Evolutionary conservation across 768 basidiomycete genomes (phyloP).

Genomic region (Terana coerulea): DNA sequence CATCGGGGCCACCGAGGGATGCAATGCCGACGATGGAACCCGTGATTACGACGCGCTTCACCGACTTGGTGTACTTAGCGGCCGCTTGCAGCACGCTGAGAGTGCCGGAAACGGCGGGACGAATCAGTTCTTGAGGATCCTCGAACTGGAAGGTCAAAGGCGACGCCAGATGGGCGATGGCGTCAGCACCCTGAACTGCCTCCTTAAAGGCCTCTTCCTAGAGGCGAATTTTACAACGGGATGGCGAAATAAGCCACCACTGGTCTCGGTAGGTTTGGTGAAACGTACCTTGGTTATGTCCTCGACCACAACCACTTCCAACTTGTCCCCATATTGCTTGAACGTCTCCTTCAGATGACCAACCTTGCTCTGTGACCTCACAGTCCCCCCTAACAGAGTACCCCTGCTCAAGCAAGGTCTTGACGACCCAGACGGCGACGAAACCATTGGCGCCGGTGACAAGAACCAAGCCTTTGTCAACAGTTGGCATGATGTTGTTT

Average conservation of each 20-base stretch:
- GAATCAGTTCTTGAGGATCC: conserved; percentile 44
- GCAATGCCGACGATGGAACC: conserved; percentile 54
- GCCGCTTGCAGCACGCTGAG: conserved; percentile 55
- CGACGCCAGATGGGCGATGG: conserved; percentile 20
- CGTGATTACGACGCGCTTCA: conserved; percentile 61
- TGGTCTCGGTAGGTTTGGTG: background rate
- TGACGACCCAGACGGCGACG: conserved; percentile 59
- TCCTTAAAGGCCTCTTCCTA: conserved; percentile 12
- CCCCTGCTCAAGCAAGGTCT: conserved; percentile 53
- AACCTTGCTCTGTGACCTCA: conserved; percentile 59
- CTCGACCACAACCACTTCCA: conserved; percentile 63
- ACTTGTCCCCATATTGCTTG: conserved; percentile 47
- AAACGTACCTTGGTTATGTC: conserved; percentile 55
- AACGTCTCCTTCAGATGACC: conserved; percentile 53
- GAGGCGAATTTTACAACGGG: background rate
- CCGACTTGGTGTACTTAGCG: conserved; percentile 33
- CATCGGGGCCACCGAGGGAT: conserved; percentile 9
- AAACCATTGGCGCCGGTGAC: conserved; percentile 61
- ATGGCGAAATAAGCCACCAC: background rate
- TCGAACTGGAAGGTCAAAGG: background rate
- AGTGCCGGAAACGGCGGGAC: conserved; percentile 71
- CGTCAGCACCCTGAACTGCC: conserved; percentile 45
- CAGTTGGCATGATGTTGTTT: conserved; percentile 31
- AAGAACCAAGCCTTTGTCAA: conserved; percentile 38
- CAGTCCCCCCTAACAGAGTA: conserved; percentile 65